Base-by-base conservation (phyloP, 257 asterid genomes). In the Salvia hispanica region DNA sequence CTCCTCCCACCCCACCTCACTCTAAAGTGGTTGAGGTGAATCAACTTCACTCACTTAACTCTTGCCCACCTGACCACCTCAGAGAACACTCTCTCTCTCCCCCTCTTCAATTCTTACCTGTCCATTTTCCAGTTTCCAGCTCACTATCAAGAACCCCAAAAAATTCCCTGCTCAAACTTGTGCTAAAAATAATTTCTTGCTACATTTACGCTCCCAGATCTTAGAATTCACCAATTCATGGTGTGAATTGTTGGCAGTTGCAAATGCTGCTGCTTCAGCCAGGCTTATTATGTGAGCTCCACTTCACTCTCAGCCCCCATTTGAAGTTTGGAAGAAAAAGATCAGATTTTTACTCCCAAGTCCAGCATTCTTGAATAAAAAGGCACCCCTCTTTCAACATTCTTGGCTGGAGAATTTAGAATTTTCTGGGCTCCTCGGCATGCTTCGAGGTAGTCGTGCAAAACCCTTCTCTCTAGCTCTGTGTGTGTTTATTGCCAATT, bases 401-500 rank as follows among this genome's bases (percentile, higher is more conserved):
- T 58, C 44, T 55, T 52, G 64, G 34, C 8, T 72, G 3, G 16
- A 68, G 61, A 51, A 13, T 39, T 28, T 10, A 45, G 12, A 40
- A 18, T 6, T 48, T 54, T 70, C 66, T 76, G 74, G 74, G 73
- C 69, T 65, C 10, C 47, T 45, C 48, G 66, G 34, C 62, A 80
- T 78, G 85, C 64, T 75, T 69, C 78, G 7, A 82, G 90, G 90
- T 86, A 71, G 73, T 70, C 64, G 63, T 28, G 12, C 61, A 54
- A 51, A 36, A 43, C 54, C 75, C 55, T 48, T 63, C 54, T 53
- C 9, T 1, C 40, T 61, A 37, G 8, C 18, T 45, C 15, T 8
- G 5, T 69, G 31, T 62, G 33, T 54, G 66, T 50, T 7, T 18
- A 6, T 37, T 50, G 44, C 9, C 7, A 34, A 45, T 31, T 60